Base-by-base conservation (phyloP, 1,139 yeast species). In the Kluyveromyces marxianus region DNA sequence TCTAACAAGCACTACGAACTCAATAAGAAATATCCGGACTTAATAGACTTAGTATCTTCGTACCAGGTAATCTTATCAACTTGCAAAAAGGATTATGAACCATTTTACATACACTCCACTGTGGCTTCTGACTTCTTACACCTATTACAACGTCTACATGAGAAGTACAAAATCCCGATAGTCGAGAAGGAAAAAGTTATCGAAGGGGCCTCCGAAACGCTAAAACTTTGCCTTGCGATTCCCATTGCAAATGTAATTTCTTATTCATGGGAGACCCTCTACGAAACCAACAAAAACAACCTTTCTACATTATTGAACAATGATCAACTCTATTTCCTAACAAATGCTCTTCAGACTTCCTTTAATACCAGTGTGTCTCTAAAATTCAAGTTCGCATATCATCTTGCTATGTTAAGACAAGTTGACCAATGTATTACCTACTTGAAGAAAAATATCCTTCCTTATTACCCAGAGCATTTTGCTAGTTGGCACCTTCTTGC, bases 401-500 rank as follows among this genome's bases (percentile, higher is more conserved):
- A 63, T 10, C 51, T 67, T 25, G 63, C 70, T 3, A 65, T 65
- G 40, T 50, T 59, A 35, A 63, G 70, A 39, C 60, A 63, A 26
- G 54, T 65, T 7, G 63, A 60, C 32, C 62, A 57, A 6, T 63
- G 74, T 1, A 60, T 68, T 36, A 58, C 58, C 34, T 72, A 67
- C 25, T 42, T 69, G 40, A 72, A 69, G 48, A 42, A 55, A 4
- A 57, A 54, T 2, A 47, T 69, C 1, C 58, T 77, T 32, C 59
- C 59, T 7, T 52, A 62, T 8, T 66, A 71, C 37, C 71, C 75
- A 1, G 65, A 65, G 10, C 69, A 70, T 52, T 61, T 74, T 45
- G 69, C 70, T 48, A 69, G 75, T 36, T 72, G 82, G 73, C 79
- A 79, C 54, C 56, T 79, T 42, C 62, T 78, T 31, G 71, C 77